Evolutionary conservation across 805 yeast genomes (phyloP).

Genomic region (Candida arabinofermentans): DNA sequence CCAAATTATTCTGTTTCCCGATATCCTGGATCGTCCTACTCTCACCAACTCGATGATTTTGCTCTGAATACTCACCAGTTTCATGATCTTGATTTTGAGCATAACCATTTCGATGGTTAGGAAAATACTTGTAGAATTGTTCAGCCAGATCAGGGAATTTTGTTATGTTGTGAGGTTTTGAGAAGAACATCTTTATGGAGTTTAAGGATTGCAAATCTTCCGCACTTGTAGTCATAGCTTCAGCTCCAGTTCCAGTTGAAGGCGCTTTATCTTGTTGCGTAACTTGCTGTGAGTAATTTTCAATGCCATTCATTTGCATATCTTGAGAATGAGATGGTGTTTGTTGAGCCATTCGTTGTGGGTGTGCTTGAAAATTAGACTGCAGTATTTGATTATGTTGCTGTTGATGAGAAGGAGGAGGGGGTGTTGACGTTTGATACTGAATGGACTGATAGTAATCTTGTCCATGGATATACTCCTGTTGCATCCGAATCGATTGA

Average conservation of each 20-base stretch:
- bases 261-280: not conserved
- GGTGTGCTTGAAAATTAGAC: too few species aligned
- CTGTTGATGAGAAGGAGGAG: not conserved
- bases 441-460: not conserved
- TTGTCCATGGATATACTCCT: slow-evolving; percentile 1
- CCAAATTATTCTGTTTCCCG: too few species aligned
- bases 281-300: not conserved
- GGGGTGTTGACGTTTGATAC: not conserved
- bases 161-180: slow-evolving; percentile 12
- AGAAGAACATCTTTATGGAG: slow-evolving; percentile 10
- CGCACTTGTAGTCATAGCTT: slow-evolving; percentile 4
- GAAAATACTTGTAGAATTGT: slow-evolving; percentile 15
- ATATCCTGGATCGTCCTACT: too few species aligned
- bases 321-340: not conserved
- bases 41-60: too few species aligned
- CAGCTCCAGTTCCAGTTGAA: not conserved
- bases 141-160: slow-evolving; percentile 17
- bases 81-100: too few species aligned
- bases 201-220: slow-evolving; percentile 12
- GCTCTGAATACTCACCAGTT: too few species aligned
- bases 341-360: too few species aligned
- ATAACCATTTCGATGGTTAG: not conserved
- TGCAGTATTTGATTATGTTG: too few species aligned
- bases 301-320: not conserved
- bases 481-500: slow-evolving; percentile 3